A percentile compares a stretch with the other conserved stretches of the same genome.
These are phyloP conservation scores for Magnaporthales sp. DNA, from an alignment of 2,329 filamentous ascomycete species.

Conservation along the genomic window DNA sequence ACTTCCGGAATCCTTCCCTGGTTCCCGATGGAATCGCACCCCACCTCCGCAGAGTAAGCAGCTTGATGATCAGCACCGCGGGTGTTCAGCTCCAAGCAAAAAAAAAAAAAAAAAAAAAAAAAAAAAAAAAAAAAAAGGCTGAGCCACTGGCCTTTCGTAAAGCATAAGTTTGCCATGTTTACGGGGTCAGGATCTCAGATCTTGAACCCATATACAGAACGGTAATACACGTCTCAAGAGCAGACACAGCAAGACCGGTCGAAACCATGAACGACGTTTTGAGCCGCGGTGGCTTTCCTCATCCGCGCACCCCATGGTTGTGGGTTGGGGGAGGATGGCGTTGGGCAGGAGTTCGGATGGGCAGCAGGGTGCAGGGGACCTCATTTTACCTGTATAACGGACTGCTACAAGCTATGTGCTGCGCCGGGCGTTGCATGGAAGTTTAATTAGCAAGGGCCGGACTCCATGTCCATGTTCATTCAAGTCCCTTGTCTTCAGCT, in stretches of 20 bases:
- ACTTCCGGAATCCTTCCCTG: constrained; percentile 3
- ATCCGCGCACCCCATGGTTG: neutral
- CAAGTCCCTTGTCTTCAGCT: neutral
- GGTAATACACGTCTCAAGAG: neutral
- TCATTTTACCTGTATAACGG: neutral
- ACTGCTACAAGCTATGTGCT: neutral
- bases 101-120: no score
- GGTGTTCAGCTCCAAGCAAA: no score
- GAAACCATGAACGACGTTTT: neutral
- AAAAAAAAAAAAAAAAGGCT: no score
- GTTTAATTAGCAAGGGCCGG: neutral
- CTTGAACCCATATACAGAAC: neutral
- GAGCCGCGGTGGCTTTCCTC: neutral
- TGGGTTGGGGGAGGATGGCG: neutral
- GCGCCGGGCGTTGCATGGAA: neutral
- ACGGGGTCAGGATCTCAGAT: neutral
- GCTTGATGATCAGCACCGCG: no score
- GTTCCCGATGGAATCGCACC: neutral
- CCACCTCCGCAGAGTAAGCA: neutral
- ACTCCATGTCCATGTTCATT: neutral
- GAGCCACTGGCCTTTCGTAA: neutral
- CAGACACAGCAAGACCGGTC: no score
- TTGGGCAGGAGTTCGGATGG: neutral
- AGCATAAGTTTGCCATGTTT: neutral
- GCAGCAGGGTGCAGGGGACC: neutral